These are phyloP conservation scores for Medicago arabica DNA, from an alignment of 306 rosid genomes.

Conservation along the genomic window DNA sequence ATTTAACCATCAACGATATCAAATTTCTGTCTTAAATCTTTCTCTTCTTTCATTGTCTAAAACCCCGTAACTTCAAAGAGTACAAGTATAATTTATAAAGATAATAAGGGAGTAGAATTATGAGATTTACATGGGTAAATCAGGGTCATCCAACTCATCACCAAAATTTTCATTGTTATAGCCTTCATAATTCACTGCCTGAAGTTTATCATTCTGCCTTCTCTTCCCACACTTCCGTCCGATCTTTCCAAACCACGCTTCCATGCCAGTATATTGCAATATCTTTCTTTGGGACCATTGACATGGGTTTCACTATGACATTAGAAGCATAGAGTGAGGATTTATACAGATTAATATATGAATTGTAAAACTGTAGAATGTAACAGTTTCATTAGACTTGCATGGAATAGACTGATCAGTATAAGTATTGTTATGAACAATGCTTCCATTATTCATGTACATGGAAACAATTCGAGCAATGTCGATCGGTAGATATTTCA, in stretches of 20 bases:
- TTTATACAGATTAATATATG: constrained; percentile 9
- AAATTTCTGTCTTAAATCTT: neutral
- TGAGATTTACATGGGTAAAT: constrained; percentile 65
- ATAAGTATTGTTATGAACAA: constrained; percentile 55
- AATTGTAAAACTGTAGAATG: constrained; percentile 13
- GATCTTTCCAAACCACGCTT: constrained; percentile 82
- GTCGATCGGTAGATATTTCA: constrained; percentile 64
- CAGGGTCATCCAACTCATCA: constrained; percentile 62
- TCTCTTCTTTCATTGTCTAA: neutral
- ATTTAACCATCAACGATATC: neutral
- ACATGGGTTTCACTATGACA: constrained; percentile 65
- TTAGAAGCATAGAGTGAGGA: constrained; percentile 31
- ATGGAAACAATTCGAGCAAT: constrained; percentile 74
- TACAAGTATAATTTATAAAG: constrained; percentile 10
- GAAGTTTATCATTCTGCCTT: constrained; percentile 70
- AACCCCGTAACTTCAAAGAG: constrained; percentile 5
- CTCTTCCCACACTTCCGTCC: constrained; percentile 89
- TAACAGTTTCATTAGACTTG: constrained; percentile 39
- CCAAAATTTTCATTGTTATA: constrained; percentile 46
- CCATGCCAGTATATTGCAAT: no score
- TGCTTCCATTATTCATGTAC: constrained; percentile 56
- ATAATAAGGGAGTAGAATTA: neutral
- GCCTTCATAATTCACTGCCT: constrained; percentile 72
- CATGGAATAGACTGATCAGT: constrained; percentile 57
- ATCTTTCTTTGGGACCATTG: constrained; percentile 88